phyloP scores from a whole-genome alignment of 805 yeast genomes.

The Groenewaldozyma salmanticensis region DNA sequence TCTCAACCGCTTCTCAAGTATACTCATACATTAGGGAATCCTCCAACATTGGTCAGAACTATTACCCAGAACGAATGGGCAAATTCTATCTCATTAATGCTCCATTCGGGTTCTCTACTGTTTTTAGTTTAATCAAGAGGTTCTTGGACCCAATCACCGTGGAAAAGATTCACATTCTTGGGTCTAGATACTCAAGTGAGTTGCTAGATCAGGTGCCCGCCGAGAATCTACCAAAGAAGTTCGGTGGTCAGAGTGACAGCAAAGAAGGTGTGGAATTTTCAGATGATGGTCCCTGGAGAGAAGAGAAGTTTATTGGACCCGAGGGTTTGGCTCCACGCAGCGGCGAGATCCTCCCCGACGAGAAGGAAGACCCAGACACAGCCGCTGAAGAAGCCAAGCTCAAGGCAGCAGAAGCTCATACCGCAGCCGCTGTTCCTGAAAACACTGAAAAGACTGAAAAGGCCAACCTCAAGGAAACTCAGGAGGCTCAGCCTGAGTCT shows the following conservation, averaged over 20 bases:
- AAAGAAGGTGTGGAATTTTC: conserved; percentile 73
- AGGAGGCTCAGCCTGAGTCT: neutral
- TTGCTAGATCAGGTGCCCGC: conserved; percentile 86
- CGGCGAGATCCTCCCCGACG: conserved; percentile 1
- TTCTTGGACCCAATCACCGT: conserved; percentile 97
- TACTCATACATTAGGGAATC: conserved; percentile 86
- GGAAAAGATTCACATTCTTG: conserved; percentile 82
- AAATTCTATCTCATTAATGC: conserved; percentile 92
- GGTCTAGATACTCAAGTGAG: conserved; percentile 69
- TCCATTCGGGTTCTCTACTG: conserved; percentile 94
- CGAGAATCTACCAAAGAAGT: conserved; percentile 83
- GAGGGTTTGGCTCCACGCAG: conserved; percentile 80
- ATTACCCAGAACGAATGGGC: conserved; percentile 99
- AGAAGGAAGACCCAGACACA: neutral
- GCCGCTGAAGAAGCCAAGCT: neutral
- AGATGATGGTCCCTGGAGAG: conserved; percentile 98
- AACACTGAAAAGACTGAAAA: too few species aligned
- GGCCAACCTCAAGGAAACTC: neutral
- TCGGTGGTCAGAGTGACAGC: conserved; percentile 74
- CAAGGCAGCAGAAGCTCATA: neutral
- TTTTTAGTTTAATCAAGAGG: conserved; percentile 82
- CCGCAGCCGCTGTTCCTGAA: neutral
- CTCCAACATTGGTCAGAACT: conserved; percentile 88
- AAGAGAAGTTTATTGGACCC: conserved; percentile 76
- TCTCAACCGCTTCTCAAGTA: conserved; percentile 76